Percentiles rank a stretch among this genome's conserved stretches.
These are phyloP conservation scores for Durio zibethinus DNA, from an alignment of 345 rosid genomes.

Conservation along the genomic window DNA sequence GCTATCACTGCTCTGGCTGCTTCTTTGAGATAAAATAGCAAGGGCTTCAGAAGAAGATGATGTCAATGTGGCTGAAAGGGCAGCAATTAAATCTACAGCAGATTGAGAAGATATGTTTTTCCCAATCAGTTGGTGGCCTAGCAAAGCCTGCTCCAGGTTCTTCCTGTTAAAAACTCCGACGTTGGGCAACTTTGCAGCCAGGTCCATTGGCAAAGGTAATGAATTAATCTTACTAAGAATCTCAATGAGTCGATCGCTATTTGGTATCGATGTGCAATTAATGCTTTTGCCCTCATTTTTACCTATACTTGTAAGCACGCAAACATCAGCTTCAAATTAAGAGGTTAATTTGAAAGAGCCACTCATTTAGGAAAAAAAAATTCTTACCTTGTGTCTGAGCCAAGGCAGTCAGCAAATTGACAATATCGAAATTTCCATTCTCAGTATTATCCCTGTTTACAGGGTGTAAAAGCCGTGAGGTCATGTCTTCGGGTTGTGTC, in stretches of 20 bases:
- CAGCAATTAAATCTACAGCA: constrained; percentile 68
- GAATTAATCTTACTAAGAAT: constrained; percentile 81
- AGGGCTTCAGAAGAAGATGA: constrained; percentile 60
- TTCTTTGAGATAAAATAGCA: constrained; percentile 54
- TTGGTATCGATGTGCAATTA: constrained; percentile 39
- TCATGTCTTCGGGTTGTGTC: constrained; percentile 63
- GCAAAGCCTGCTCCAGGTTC: constrained; percentile 34
- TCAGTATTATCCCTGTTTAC: constrained; percentile 36
- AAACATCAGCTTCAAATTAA: constrained; percentile 17
- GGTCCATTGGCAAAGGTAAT: constrained; percentile 68
- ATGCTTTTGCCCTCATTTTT: constrained; percentile 43
- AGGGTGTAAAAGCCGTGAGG: constrained; percentile 48
- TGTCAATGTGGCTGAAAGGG: constrained; percentile 63
- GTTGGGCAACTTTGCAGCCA: constrained; percentile 55
- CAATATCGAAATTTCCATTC: constrained; percentile 54
- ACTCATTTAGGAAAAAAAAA: constrained; percentile 4
- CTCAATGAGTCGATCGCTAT: constrained; percentile 68
- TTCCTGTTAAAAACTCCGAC: constrained; percentile 48
- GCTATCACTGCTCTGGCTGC: constrained; percentile 56
- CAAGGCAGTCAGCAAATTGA: constrained; percentile 60
- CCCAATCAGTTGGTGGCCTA: constrained; percentile 40
- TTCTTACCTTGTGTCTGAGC: constrained; percentile 68
- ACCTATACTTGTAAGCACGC: constrained; percentile 37
- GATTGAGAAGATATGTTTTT: constrained; percentile 50
- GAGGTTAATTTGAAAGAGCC: not conserved